Conservation (phyloP, 495 filamentous ascomycete species). For the Parachaetomium inaequale region DNA sequence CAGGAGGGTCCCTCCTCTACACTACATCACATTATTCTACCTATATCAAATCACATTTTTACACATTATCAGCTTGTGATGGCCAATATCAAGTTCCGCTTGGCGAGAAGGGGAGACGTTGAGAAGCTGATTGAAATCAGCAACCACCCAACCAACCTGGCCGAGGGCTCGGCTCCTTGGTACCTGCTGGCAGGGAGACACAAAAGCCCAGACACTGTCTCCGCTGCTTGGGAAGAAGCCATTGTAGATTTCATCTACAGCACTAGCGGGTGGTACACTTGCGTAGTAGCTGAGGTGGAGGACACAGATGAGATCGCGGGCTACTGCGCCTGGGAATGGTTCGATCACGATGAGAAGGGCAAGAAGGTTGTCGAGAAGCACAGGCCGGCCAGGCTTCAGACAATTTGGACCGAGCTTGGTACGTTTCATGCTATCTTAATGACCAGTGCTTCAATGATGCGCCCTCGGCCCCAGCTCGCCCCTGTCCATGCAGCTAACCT, state of each 20-base stretch:
- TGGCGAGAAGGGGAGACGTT: background rate
- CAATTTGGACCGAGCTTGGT: background rate
- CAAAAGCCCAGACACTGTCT: background rate
- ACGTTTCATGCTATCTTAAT: background rate
- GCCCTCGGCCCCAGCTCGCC: no score
- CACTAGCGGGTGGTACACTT: background rate
- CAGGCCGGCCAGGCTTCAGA: background rate
- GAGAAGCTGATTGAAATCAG: background rate
- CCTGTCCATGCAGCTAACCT: background rate
- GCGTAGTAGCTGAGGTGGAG: background rate
- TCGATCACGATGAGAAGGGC: background rate
- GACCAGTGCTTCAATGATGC: background rate
- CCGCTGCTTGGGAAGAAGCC: background rate
- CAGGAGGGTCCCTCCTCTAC: no score
- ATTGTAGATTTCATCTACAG: background rate
- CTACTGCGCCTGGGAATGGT: background rate
- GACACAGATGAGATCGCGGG: background rate
- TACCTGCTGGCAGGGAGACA: background rate
- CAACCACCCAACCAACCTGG: background rate
- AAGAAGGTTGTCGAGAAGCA: background rate
- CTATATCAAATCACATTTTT: background rate
- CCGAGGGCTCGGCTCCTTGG: background rate
- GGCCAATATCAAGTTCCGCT: background rate
- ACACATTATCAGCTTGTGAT: no score
- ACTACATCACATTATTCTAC: background rate